Evolutionary conservation across 2,329 filamentous ascomycete species (phyloP), one percentile per base, ranked within the genome.

Genomic region (Onygena corvina): DNA sequence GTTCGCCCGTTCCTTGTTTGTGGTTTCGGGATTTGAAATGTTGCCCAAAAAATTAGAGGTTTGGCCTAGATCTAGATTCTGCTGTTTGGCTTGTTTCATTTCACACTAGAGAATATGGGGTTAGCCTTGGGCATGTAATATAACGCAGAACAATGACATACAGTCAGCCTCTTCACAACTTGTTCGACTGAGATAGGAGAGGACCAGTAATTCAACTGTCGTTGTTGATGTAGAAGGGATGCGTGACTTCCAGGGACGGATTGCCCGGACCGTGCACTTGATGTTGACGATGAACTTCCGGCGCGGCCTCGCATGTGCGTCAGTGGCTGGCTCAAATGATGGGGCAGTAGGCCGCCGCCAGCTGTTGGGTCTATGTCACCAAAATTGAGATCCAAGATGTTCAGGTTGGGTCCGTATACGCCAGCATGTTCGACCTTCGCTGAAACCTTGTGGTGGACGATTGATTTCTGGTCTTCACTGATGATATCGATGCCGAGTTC

Each of bases 401-500:
- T 85, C 6, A 80, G 77, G 8, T 82, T 77, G 4, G 58, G 58
- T 38, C 77, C 81, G 54, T 89, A 78, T 55, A 90, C 83, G 4
- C 92, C 92, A 33, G 92, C 88, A 68, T 95, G 87, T 65, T 98
- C 92, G 50, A 98, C 88, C 64, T 93, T 93, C 50, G 92, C 89
- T 16, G 90, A 89, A 44, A 98, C 92, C 64, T 98, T 98, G 71
- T 96, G 92, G 63, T 98, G 92, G 11, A 98, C 89, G 23, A 98
- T 88, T 0, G 89, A 95, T 70, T 94, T 96, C 65, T 96, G 90
- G 64, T 98, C 92, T 65, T 98, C 92, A 66, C 87, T 94, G 47
- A 98, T 90, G 61, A 98, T 98, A 63, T 98, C 92, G 59, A 98
- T 98, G 50, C 92, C 92, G 30, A 98, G 76, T 63, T 98, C 92